phyloP scores from a whole-genome alignment of 2,329 filamentous ascomycete genomes.

The Colletotrichum sp. region DNA sequence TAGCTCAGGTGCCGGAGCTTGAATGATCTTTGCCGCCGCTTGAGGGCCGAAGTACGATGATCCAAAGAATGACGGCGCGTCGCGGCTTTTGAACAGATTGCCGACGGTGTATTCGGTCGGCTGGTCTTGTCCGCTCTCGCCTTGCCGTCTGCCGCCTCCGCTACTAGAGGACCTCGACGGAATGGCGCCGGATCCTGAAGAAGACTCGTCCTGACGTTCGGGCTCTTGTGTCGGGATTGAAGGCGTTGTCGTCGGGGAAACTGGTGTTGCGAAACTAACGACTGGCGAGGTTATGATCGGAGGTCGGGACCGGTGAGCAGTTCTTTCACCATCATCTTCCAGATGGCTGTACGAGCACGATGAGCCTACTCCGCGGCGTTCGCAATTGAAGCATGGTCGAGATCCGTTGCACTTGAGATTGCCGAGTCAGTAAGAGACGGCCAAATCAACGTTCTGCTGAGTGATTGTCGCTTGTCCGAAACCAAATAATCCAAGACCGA shows the following conservation, averaged over 20 bases:
- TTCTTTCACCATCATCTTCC: not conserved
- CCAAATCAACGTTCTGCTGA: fast-evolving
- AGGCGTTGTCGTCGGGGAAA: not conserved
- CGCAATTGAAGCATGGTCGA: slow-evolving; percentile 16
- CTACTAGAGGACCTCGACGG: not conserved
- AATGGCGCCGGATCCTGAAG: not conserved
- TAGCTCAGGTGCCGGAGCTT: slow-evolving; percentile 26
- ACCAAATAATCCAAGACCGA: not conserved
- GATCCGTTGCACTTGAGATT: slow-evolving; percentile 11
- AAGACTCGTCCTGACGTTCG: not conserved
- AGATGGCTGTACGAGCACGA: slow-evolving; percentile 9
- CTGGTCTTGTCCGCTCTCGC: slow-evolving; percentile 3
- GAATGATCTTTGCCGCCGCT: slow-evolving; percentile 34
- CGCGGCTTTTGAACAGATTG: slow-evolving; percentile 32
- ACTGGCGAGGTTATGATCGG: not conserved
- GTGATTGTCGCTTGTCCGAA: not conserved
- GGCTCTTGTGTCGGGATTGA: not conserved
- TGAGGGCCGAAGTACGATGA: slow-evolving; percentile 37
- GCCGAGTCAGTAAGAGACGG: not conserved
- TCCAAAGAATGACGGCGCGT: slow-evolving; percentile 34
- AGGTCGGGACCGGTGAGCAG: not conserved
- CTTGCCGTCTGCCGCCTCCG: not conserved
- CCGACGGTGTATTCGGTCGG: slow-evolving; percentile 23
- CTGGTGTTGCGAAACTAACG: not conserved
- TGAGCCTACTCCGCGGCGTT: not conserved